A percentile compares a stretch with the other conserved stretches of the same genome.
Evolutionary conservation across 306 rosid genomes (phyloP).

Genomic region (Lathyrus sativus): DNA sequence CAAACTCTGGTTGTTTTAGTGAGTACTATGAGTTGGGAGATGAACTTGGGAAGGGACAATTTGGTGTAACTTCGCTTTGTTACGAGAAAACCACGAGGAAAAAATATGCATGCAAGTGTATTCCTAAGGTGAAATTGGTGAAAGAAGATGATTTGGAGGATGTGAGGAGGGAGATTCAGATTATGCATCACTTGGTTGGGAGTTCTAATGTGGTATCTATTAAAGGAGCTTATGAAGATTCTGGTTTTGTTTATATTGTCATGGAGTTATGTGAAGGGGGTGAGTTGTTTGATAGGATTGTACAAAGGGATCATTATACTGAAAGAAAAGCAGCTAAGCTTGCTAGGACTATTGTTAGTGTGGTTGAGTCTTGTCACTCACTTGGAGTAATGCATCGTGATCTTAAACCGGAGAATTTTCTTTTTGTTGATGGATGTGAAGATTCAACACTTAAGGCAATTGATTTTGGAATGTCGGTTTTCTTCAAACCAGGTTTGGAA

Average conservation of each 20-base stretch:
- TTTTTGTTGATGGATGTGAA: constrained; percentile 62
- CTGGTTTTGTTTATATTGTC: constrained; percentile 67
- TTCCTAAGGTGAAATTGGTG: constrained; percentile 61
- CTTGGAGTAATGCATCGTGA: constrained; percentile 89
- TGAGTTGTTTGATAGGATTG: constrained; percentile 79
- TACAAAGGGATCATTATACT: constrained; percentile 63
- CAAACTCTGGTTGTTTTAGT: constrained; percentile 60
- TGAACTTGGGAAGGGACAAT: constrained; percentile 74
- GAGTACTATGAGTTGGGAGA: constrained; percentile 57
- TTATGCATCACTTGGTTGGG: constrained; percentile 82
- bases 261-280: constrained; percentile 88
- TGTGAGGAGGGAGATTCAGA: constrained; percentile 84
- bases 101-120: constrained; percentile 77
- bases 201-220: constrained; percentile 53
- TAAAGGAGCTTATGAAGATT: constrained; percentile 76
- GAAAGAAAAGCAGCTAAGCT: constrained; percentile 78
- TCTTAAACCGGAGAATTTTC: constrained; percentile 86
- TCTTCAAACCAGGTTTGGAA: constrained; percentile 80
- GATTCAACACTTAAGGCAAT: constrained; percentile 75
- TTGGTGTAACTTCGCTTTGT: constrained; percentile 67
- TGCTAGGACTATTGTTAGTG: constrained; percentile 64
- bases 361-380: constrained; percentile 70
- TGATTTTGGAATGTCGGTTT: constrained; percentile 80
- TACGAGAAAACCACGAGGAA: constrained; percentile 63
- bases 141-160: constrained; percentile 63